Evolutionary conservation across 2,329 filamentous ascomycete genomes (phyloP), one percentile per base, ranked within the genome.

Genomic region (Verticillium dahliae): DNA sequence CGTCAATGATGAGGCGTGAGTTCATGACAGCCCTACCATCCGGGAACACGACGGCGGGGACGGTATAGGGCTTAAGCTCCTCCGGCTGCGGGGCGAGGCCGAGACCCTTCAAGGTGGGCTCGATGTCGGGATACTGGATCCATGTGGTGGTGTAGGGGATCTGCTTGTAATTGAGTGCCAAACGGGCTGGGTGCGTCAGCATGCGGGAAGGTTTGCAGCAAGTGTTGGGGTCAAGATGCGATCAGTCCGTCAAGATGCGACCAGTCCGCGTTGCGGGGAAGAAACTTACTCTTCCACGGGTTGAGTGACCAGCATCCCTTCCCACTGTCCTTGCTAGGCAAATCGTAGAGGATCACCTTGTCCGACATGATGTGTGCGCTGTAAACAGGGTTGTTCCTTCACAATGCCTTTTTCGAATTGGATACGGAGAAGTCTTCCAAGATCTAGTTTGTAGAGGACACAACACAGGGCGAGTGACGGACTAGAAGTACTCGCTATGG

Each of bases 111-210:
- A 90, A 75, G 2, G 72, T 81, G 1, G 83, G 73, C 61, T 77
- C 81, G 63, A 92, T 78, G 39, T 90, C 83, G 1, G 87, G 88
- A 66, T 89, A 90, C 68, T 90, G 86, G 15, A 86, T 73, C 86
- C 87, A 91, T 79, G 87, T 78, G 0, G 88, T 91, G 69, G 81
- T 80, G 75, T 91, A 91, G 56, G 85, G 79, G 14, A 91, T 71
- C 1, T 78, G 77, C 71, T 91, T 91, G 75, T 81, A 90, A 74
- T 90, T 91, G 55, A 91, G 74, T 2, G 82, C 70, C 61, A 91
- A 73, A 1, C 89, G 86, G 55, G 84, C 88, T 90, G 59, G 33
- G 7, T 5, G n/a, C 10, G 15, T 38, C 56, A 60, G 64, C 18
- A 37, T 54, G 45, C 18, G 2, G 39, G 2, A 41, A 11, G 39